phyloP scores from a whole-genome alignment of 75 land plant species.

The Cunninghamia lanceolata region DNA sequence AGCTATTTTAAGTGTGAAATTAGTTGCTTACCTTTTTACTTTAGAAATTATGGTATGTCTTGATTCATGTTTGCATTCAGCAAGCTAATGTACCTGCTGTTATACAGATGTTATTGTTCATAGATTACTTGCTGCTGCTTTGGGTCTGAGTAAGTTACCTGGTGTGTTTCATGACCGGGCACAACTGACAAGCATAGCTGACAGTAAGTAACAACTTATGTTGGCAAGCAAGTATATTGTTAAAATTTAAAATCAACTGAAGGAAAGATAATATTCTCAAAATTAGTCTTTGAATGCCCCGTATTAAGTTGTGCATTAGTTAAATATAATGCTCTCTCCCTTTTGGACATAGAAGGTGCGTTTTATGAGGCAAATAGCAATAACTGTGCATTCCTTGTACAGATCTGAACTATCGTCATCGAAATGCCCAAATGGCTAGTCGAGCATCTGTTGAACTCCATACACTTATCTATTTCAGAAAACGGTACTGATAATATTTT shows the following conservation, averaged over 20 bases:
- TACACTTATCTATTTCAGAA: conserved; percentile 87
- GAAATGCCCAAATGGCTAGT: conserved; percentile 99
- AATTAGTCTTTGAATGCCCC: neutral
- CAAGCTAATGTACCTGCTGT: conserved; percentile 1
- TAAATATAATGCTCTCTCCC: neutral
- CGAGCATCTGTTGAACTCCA: conserved; percentile 99
- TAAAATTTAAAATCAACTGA: neutral
- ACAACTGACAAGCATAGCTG: conserved; percentile 76
- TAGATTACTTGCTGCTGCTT: conserved; percentile 90
- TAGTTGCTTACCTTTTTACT: neutral
- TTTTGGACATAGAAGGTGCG: neutral
- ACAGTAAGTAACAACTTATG: conserved; percentile 59
- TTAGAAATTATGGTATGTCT: neutral
- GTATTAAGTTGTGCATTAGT: neutral
- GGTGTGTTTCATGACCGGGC: conserved; percentile 66
- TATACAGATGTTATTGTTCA: conserved; percentile 97
- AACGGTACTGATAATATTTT: conserved; percentile 42
- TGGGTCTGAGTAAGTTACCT: conserved; percentile 74
- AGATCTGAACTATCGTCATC: conserved; percentile 96
- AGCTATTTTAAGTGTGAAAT: neutral
- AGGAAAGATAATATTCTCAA: neutral
- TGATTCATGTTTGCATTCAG: neutral
- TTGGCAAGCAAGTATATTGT: neutral
- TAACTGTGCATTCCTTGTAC: conserved; percentile 6
- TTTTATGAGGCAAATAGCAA: neutral